Base-by-base conservation (phyloP, 495 filamentous ascomycete genomes). In the Aspergillus kassunensis region DNA sequence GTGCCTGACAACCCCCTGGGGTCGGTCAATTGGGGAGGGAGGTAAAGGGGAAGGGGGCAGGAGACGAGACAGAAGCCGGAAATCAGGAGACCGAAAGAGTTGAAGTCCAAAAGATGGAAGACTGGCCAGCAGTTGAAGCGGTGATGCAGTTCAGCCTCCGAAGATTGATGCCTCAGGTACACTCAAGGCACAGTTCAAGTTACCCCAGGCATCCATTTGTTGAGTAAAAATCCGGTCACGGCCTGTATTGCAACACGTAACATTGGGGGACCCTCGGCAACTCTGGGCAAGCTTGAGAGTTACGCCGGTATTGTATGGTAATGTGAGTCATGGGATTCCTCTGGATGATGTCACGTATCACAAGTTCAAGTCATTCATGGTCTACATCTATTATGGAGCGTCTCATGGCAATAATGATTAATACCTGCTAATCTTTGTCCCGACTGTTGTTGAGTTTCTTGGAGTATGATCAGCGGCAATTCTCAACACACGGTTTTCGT, bases 1-100 rank as follows among this genome's bases (percentile, higher is more conserved):
- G 56, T 54, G 45, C 50, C 52, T 56, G 55, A 53, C 49, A 48
- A 23, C 31, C 30, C 37, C 35, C 12, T 29, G 45, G 6, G 44
- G 35, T 25, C 29, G 33, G 44, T 51, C 25, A 47, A 40, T 39
- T 36, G 46, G 45, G 19, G 19, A 16, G 24, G 23, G 44, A 23
- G 48, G 12, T 20, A 35, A 40, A 29, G 30, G 21, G 36, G 31
- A 34, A 30, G 19, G 27, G 16, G 33, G n/a, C n/a, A n/a, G 18
- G 20, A 19, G 34, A 45, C 21, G 20, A 55, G 11, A 16, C 33
- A 46, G 33, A 11, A 29, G 20, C 7, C 15, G 21, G 18, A 11
- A 19, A 24, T 34, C 1, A 36, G 13, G 20, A 25, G 25, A 33
- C 18, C 27, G 19, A 16, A 12, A 49, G 34, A 30, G 41, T 43